Conservation (phyloP, 768 basidiomycete genomes). For the Tricholoma hemisulphureum region DNA sequence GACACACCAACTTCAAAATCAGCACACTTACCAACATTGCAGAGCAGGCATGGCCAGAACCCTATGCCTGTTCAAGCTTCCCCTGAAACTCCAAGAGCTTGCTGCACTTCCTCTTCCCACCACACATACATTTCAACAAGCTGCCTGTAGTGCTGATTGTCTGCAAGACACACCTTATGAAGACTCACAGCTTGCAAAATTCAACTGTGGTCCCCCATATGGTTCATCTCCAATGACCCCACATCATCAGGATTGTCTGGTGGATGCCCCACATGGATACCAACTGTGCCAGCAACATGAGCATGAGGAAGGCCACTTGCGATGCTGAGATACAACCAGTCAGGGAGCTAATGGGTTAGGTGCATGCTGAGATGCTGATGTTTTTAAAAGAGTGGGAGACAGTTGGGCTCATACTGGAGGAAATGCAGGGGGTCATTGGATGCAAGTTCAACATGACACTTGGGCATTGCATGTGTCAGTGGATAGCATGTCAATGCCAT, state of each 20-base stretch:
- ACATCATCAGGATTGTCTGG: background rate
- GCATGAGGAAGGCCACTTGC: background rate
- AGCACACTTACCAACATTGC: background rate
- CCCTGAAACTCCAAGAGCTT: background rate
- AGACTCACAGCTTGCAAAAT: background rate
- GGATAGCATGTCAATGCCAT: background rate
- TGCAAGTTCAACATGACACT: background rate
- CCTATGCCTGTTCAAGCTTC: background rate
- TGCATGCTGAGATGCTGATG: background rate
- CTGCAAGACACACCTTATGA: background rate
- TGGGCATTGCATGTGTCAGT: background rate
- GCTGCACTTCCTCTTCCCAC: background rate
- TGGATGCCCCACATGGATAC: background rate
- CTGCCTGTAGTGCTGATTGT: background rate
- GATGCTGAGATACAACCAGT: background rate
- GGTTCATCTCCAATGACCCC: background rate
- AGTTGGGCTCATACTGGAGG: no score
- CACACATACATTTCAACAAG: background rate
- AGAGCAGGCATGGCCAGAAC: background rate
- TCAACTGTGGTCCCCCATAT: constrained; percentile 1
- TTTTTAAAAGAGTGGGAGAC: no score
- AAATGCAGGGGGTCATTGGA: background rate
- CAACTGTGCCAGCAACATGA: background rate
- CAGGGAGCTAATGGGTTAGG: background rate
- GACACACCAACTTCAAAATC: background rate